phyloP scores from a whole-genome alignment of 768 basidiomycete species.

The Leccinum rimulosum region DNA sequence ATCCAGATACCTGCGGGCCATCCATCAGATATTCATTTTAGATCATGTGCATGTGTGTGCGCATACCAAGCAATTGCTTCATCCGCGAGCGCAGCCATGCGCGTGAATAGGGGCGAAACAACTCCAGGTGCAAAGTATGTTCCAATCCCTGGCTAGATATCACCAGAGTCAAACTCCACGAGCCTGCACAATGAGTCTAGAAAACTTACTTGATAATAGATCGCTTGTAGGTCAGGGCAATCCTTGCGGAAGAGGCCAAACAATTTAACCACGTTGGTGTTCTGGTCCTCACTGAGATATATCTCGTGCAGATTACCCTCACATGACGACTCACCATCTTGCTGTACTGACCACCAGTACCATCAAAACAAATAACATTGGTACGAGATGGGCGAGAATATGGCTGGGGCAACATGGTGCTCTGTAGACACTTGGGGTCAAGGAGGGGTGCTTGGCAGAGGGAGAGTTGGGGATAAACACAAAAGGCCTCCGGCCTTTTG shows the following conservation, averaged over 20 bases:
- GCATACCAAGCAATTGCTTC: conserved; percentile 70
- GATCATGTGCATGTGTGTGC: background rate
- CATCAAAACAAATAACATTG: conserved; percentile 69
- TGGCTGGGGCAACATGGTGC: conserved; percentile 17
- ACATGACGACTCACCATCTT: conserved; percentile 36
- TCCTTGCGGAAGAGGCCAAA: conserved; percentile 67
- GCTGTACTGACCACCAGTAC: conserved; percentile 55
- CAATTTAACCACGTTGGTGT: conserved; percentile 71
- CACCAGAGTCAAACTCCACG: background rate
- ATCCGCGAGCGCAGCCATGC: conserved; percentile 62
- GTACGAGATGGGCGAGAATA: conserved; percentile 34
- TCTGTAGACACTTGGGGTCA: background rate
- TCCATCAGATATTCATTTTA: background rate
- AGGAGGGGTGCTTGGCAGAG: background rate
- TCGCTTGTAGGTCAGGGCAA: conserved; percentile 47
- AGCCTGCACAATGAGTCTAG: background rate
- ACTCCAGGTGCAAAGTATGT: conserved; percentile 59
- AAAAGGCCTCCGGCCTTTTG: background rate
- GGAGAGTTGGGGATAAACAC: background rate
- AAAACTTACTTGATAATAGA: conserved; percentile 65
- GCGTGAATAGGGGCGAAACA: conserved; percentile 58
- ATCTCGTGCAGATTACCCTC: background rate
- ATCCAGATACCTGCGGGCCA: conserved; percentile 57
- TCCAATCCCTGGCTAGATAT: conserved; percentile 43
- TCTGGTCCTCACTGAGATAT: conserved; percentile 30